phyloP scores from a whole-genome alignment of 2,329 filamentous ascomycete genomes.

The Didymella segeticola region DNA sequence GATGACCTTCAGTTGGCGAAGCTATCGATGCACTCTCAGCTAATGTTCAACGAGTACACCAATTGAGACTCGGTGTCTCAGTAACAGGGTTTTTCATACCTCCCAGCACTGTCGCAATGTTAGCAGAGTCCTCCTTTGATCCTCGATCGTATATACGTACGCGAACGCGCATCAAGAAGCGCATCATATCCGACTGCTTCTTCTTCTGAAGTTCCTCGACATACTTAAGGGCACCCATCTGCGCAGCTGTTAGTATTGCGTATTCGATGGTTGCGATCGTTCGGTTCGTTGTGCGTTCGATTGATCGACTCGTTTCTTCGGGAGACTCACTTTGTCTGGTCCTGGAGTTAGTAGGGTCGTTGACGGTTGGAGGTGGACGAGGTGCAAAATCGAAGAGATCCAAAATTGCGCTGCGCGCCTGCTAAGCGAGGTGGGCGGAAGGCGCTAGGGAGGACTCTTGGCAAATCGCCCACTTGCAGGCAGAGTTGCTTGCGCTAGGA shows the following conservation, averaged over 20 bases:
- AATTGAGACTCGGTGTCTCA: constrained; percentile 45
- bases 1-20: constrained; percentile 99
- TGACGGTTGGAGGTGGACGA: constrained; percentile 20
- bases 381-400: constrained; percentile 13
- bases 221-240: constrained; percentile 99
- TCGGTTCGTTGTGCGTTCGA: constrained; percentile 6
- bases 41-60: constrained; percentile 96
- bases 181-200: constrained; percentile 99
- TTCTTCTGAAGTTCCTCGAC: constrained; percentile 99
- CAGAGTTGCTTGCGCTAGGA: constrained; percentile 1
- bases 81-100: constrained; percentile 62
- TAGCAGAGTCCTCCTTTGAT: constrained; percentile 30
- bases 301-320: constrained; percentile 10
- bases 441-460: constrained; percentile 13
- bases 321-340: constrained; percentile 22
- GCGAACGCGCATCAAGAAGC: constrained; percentile 92
- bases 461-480: constrained; percentile 5
- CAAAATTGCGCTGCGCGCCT: constrained; percentile 11
- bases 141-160: constrained; percentile 38
- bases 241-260: constrained; percentile 31
- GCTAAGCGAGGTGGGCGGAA: constrained; percentile 16
- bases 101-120: constrained; percentile 79
- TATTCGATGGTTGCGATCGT: constrained; percentile 4
- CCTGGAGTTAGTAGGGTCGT: constrained; percentile 23
- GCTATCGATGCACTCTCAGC: constrained; percentile 99